These are phyloP conservation scores for Penicillium turbatum DNA, from an alignment of 495 filamentous ascomycete species.

Conservation along the genomic window DNA sequence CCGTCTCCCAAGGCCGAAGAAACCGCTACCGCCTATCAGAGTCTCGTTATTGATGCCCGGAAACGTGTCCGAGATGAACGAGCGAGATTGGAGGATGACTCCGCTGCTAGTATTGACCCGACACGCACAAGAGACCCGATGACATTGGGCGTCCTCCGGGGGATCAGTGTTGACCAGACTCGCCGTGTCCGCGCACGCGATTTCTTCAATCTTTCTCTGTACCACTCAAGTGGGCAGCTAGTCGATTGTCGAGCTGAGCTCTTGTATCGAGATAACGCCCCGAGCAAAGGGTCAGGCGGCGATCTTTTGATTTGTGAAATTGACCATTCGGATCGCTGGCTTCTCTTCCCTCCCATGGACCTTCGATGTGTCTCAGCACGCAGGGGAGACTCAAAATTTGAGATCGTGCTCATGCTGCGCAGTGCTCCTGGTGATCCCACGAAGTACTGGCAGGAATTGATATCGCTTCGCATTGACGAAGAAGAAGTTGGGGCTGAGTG, in stretches of 20 bases:
- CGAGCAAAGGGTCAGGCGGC: slow-evolving; percentile 53
- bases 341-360: slow-evolving; percentile 83
- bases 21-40: slow-evolving; percentile 56
- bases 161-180: slow-evolving; percentile 64
- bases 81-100: slow-evolving; percentile 85
- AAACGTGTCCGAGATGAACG: slow-evolving; percentile 78
- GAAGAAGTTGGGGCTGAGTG: slow-evolving; percentile 79
- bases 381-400: slow-evolving; percentile 60
- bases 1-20: slow-evolving; percentile 56
- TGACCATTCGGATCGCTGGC: slow-evolving; percentile 68
- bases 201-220: slow-evolving; percentile 77
- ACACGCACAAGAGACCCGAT: slow-evolving; percentile 72
- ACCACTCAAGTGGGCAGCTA: slow-evolving; percentile 84
- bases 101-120: slow-evolving; percentile 76
- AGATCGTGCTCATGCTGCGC: slow-evolving; percentile 82
- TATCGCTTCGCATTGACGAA: slow-evolving; percentile 65
- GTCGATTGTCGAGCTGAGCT: slow-evolving; percentile 88
- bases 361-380: slow-evolving; percentile 70
- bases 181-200: slow-evolving; percentile 84
- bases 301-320: slow-evolving; percentile 91
- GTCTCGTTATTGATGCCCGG: slow-evolving; percentile 71
- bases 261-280: slow-evolving; percentile 71
- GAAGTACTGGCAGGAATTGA: slow-evolving; percentile 73
- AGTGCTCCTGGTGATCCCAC: slow-evolving; percentile 32
- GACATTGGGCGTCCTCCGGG: slow-evolving; percentile 64